Conservation (phyloP, 2,329 filamentous ascomycete genomes). For the Calonectria hongkongensis region DNA sequence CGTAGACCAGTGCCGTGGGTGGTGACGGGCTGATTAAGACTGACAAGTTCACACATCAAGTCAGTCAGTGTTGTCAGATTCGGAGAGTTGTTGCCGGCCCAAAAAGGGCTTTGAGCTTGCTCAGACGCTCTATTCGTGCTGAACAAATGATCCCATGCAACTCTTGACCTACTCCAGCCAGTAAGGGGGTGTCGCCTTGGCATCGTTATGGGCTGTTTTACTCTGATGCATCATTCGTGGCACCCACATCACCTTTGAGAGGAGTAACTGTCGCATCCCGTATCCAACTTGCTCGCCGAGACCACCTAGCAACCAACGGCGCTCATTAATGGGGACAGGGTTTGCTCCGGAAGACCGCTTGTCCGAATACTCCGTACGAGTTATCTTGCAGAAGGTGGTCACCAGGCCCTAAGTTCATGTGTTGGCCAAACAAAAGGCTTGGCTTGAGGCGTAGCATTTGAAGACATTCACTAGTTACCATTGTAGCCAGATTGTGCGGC, state of each 20-base stretch:
- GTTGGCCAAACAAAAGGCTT: slow-evolving; percentile 51
- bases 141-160: not conserved
- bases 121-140: not conserved
- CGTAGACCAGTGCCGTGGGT: no score
- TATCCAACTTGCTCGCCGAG: not conserved
- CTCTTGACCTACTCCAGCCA: not conserved
- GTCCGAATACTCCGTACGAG: not conserved
- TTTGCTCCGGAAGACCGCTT: not conserved
- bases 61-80: slow-evolving; percentile 4
- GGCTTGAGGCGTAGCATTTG: slow-evolving; percentile 48
- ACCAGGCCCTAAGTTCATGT: slow-evolving; percentile 41
- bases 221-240: not conserved
- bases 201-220: not conserved
- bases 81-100: slow-evolving; percentile 10
- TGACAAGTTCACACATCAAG: not conserved
- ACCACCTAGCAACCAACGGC: not conserved
- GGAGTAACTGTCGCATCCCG: not conserved
- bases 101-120: not conserved
- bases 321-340: not conserved
- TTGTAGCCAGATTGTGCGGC: not conserved
- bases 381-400: slow-evolving; percentile 43
- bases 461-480: not conserved
- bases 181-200: not conserved
- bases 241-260: not conserved
- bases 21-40: slow-evolving; percentile 4